A percentile compares a stretch with the other conserved stretches of the same genome.
These are phyloP conservation scores for Neophaeococcomyces aloes DNA, from an alignment of 2,329 filamentous ascomycete genomes.

Conservation along the genomic window DNA sequence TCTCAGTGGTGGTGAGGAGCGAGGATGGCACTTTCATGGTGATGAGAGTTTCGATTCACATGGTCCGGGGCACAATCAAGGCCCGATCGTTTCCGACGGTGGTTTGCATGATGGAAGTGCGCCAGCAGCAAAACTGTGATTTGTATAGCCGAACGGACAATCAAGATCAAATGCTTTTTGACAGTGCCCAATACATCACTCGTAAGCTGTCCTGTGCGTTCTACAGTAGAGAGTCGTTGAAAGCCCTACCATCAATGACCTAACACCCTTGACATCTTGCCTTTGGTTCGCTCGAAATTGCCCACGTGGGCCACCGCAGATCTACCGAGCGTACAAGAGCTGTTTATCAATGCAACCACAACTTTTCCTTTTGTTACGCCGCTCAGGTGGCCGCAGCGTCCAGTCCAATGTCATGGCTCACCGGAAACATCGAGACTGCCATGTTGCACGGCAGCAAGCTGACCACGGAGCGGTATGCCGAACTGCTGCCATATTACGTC, in stretches of 20 bases:
- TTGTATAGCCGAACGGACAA: not conserved
- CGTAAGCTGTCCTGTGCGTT: too few relatives aligned
- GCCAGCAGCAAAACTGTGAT: conserved; percentile 4
- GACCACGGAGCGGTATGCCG: conserved; percentile 20
- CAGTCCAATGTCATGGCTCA: conserved; percentile 8
- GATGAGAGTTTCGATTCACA: conserved; percentile 36
- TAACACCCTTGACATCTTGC: too few relatives aligned
- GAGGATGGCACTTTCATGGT: conserved; percentile 57
- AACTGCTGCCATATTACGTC: conserved; percentile 27
- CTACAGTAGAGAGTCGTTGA: too few relatives aligned
- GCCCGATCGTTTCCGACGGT: conserved; percentile 14
- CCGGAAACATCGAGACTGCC: conserved; percentile 8
- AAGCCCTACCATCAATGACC: too few relatives aligned
- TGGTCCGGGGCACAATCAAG: conserved; percentile 23
- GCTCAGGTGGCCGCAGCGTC: not conserved
- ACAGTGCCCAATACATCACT: too few relatives aligned
- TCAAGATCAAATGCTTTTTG: too few relatives aligned
- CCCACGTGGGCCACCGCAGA: too few relatives aligned
- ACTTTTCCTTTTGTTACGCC: not conserved
- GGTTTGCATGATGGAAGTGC: conserved; percentile 2
- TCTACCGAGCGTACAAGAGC: not conserved
- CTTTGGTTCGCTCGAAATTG: too few relatives aligned
- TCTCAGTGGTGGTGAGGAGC: conserved; percentile 66
- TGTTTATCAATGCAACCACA: not conserved
- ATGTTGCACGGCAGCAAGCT: conserved; percentile 16